These are phyloP conservation scores for Chalaropsis ovoidea DNA, from an alignment of 2,329 filamentous ascomycete genomes.

Conservation along the genomic window DNA sequence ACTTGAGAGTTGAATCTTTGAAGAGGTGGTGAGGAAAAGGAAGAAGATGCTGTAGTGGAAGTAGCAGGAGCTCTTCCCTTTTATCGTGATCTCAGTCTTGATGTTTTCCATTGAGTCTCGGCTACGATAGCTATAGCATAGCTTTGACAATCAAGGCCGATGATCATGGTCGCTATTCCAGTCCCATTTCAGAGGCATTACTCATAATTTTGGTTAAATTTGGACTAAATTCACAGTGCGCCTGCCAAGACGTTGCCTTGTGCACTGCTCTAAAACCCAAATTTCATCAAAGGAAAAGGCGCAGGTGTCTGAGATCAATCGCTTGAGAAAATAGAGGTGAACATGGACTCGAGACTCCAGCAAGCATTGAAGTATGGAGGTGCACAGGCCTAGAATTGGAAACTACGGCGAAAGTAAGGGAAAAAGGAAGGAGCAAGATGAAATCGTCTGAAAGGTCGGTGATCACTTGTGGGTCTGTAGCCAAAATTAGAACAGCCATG, in stretches of 20 bases:
- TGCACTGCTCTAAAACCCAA: background rate
- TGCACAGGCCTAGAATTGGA: slow-evolving; percentile 2
- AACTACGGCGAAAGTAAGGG: background rate
- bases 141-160: background rate
- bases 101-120: background rate
- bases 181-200: background rate
- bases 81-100: background rate
- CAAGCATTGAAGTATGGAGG: background rate
- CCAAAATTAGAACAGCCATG: slow-evolving; percentile 1
- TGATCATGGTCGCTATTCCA: background rate
- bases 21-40: background rate
- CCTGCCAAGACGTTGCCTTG: background rate
- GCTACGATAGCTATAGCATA: too few relatives aligned
- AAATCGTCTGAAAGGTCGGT: background rate
- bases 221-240: background rate
- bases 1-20: background rate
- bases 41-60: background rate
- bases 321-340: too few relatives aligned
- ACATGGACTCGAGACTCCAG: too few relatives aligned
- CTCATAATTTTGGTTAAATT: background rate
- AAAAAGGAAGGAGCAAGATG: background rate
- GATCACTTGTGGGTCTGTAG: background rate
- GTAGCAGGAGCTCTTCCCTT: background rate
- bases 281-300: background rate
- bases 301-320: background rate